Base-by-base conservation (phyloP, 2,329 filamentous ascomycete genomes). In the Alternaria sp. region DNA sequence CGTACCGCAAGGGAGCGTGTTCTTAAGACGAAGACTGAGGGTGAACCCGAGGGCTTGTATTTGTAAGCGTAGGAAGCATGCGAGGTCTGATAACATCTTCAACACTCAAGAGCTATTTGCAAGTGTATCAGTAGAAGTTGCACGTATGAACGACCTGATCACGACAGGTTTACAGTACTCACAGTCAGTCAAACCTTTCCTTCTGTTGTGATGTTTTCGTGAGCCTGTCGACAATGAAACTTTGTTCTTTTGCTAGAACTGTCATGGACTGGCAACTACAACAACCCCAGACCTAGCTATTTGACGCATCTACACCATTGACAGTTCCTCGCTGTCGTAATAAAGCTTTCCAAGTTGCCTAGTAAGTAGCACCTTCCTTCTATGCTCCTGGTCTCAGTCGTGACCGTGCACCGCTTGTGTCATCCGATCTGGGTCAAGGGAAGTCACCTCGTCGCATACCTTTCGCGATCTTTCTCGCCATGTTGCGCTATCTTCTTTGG, bases 21-120 rank as follows among this genome's bases (percentile, higher is more conserved):
- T 65, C 86, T 99, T 80, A 96, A 97, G 84, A 99, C 96, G 51
- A 99, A 99, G 90, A 95, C 91, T 76, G 95, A 99, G 84, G 94
- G 94, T 71, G 96, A 98, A 83, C 95, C 96, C 0, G 95, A 99
- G 84, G 95, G 95, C 71, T 83, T 99, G 87, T 99, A 99, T 84
- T 89, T 99, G 91, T 99, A 97, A 60, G 54, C 55, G 44, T 36
- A 40, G 34, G 36, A 25, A 27, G 22, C 22, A 40, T 20, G 14
- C 10, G 56, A 25, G 27, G 59, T 16, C n/a, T 57, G 48, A 18
- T 25, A 56, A 43, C 20, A 55, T 57, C 57, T 52, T 59, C 40
- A 54, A 49, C 36, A 54, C 36, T 30, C 28, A 54, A 46, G 49
- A 40, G 41, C 41, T 53, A 52, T 56, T 27, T 50, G 60, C 54